Percentiles rank a stretch among this genome's conserved stretches.
Evolutionary conservation across 75 land plant genomes (phyloP).

Genomic region (Chamaecyparis obtusa): DNA sequence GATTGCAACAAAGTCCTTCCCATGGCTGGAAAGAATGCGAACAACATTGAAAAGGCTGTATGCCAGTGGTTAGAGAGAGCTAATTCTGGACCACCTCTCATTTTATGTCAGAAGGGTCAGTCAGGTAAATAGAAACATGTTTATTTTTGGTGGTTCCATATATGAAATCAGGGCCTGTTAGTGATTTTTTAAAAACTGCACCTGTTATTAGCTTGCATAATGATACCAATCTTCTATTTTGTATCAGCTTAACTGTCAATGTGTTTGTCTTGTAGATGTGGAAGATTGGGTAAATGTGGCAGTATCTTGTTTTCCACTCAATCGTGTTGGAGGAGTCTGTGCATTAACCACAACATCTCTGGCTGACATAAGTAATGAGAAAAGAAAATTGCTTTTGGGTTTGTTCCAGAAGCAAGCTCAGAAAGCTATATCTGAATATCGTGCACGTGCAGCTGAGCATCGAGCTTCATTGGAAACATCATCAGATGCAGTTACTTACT

Average conservation of each 20-base stretch:
- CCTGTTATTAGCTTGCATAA: background rate
- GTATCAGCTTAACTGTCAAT: conserved; percentile 3
- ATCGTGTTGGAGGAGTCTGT: conserved; percentile 27
- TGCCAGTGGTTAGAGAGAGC: conserved; percentile 59
- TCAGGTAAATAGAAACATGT: conserved; percentile 23
- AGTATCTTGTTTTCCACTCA: conserved; percentile 82
- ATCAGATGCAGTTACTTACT: background rate
- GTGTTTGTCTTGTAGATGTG: conserved; percentile 36
- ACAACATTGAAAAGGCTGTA: conserved; percentile 21
- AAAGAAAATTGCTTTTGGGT: conserved; percentile 46
- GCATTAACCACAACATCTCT: conserved; percentile 30
- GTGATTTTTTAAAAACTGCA: background rate
- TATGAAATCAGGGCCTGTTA: background rate
- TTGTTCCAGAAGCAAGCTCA: conserved; percentile 57
- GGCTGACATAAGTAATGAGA: conserved; percentile 35
- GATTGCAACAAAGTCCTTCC: conserved; percentile 16
- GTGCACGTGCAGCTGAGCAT: conserved; percentile 18
- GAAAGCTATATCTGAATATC: conserved; percentile 15
- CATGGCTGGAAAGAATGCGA: conserved; percentile 11
- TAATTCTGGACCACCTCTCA: conserved; percentile 43
- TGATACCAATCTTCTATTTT: background rate
- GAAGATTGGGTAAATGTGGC: conserved; percentile 68
- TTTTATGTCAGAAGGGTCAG: conserved; percentile 15
- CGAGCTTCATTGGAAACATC: conserved; percentile 17
- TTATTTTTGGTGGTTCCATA: background rate